Evolutionary conservation across 371 early-diverging fungal genomes (phyloP), one percentile per base, ranked within the genome.

Genomic region (Smittium culicis): DNA sequence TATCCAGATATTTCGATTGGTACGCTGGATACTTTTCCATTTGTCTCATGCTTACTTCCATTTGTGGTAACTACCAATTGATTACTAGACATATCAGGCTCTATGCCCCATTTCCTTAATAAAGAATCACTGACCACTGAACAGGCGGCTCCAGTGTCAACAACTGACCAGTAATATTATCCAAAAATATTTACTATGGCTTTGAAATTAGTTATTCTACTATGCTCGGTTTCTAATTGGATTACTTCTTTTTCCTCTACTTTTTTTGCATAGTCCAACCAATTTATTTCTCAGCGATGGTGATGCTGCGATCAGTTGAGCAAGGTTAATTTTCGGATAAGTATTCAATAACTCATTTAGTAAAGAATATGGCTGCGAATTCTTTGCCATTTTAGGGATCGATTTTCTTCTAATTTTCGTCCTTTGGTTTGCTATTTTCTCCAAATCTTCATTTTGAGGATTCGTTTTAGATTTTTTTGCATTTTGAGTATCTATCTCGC

Each of bases 141-240:
- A 32, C 63, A 33, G 14, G 63, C 63, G 5, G 33, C 63, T 31
- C 63, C 63, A 31, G 63, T 33, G 33, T 63, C 63, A 5, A 63
- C 14, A 32, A 63, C 35, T n/a, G 25, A 5, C 5, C 1, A 32
- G 17, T 5, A 63, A n/a, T 32, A 14, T 31, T 33, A 17, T 5
- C 34, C 34, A 30, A 30, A 32, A n/a, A 63, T 8, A 31, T n/a
- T 33, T 33, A 63, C 63, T 34, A 63, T 30, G 5, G 63, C n/a
- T 32, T 32, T n/a, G 32, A 31, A 63, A 63, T 63, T 63, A 30
- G 25, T 33, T n/a, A 63, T 14, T 11, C 45, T 45, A 20, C 11
- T 45, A 11, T 45, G 5, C 11, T 20, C 20, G 20, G 5, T 45
- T 45, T 45, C 5, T 45, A 45, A 11, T 45, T 45, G 45, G 45